Conservation (phyloP, 2,329 filamentous ascomycete species). For the Neoarthrinium moseri region DNA sequence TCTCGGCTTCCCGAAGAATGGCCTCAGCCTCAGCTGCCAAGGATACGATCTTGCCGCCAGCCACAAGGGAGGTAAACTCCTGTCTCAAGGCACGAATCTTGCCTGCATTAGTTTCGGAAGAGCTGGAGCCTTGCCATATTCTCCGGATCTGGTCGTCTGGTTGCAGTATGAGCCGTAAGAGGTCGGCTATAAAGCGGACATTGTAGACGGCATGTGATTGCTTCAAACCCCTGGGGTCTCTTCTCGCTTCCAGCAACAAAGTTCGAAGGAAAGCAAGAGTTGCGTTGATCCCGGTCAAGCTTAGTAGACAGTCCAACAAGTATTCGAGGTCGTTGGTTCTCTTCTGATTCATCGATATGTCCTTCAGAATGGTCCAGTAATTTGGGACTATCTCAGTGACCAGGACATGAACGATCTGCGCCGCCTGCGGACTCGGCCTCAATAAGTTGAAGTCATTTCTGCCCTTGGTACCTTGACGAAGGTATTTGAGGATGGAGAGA, state of each 20-base stretch:
- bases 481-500: constrained; percentile 48
- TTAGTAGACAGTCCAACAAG: constrained; percentile 67
- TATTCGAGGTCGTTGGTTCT: constrained; percentile 39
- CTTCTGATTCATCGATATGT: constrained; percentile 31
- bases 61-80: constrained; percentile 45
- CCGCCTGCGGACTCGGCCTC: constrained; percentile 63
- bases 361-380: constrained; percentile 70
- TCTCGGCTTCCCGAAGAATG: constrained; percentile 36
- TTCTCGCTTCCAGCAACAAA: constrained; percentile 52
- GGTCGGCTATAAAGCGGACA: constrained; percentile 40
- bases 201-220: constrained; percentile 42
- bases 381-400: constrained; percentile 75
- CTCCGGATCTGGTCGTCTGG: constrained; percentile 26
- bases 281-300: constrained; percentile 76
- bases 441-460: constrained; percentile 52
- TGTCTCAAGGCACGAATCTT: constrained; percentile 35
- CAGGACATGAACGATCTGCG: constrained; percentile 73
- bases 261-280: constrained; percentile 67
- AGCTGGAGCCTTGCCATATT: constrained; percentile 21
- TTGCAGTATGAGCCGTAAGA: constrained; percentile 41
- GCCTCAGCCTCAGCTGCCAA: constrained; percentile 55
- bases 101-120: constrained; percentile 12
- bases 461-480: constrained; percentile 34
- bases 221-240: constrained; percentile 33
- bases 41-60: constrained; percentile 49